Percentiles rank a stretch among this genome's conserved stretches.
phyloP scores from a whole-genome alignment of 2,329 filamentous ascomycete species.

The Verticillium nubilum region DNA sequence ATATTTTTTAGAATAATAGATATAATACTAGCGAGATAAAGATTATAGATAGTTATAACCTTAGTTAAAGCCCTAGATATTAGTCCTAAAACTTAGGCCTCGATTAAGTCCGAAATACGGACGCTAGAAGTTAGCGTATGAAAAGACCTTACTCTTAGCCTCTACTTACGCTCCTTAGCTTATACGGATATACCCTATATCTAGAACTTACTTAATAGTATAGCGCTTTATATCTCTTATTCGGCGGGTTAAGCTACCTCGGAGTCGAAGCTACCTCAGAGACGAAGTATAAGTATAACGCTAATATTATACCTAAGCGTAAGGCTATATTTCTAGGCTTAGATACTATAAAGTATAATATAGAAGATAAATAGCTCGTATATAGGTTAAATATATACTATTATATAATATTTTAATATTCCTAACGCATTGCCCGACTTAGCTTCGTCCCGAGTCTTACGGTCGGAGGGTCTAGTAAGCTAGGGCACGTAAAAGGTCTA shows the following conservation, averaged over 20 bases:
- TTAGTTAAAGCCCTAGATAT: background rate
- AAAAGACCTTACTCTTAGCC: background rate
- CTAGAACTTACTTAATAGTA: too few relatives aligned
- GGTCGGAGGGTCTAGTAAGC: background rate
- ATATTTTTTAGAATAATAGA: background rate
- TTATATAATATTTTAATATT: background rate
- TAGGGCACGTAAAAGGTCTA: background rate
- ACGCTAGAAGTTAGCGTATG: background rate
- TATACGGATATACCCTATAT: too few relatives aligned
- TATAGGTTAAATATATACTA: background rate
- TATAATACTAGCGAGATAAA: background rate
- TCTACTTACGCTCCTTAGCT: too few relatives aligned
- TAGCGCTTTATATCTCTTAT: too few relatives aligned
- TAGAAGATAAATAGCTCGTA: too few relatives aligned
- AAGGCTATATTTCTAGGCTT: background rate
- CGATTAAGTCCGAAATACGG: background rate
- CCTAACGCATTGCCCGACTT: background rate
- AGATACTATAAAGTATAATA: too few relatives aligned
- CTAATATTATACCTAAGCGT: too few relatives aligned
- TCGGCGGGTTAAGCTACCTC: too few relatives aligned
- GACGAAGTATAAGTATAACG: too few relatives aligned
- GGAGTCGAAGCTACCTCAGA: too few relatives aligned
- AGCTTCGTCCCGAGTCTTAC: background rate
- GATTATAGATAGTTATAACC: background rate
- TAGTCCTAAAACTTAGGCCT: background rate